Conservation (phyloP, 139 green algal species). For the Yamagishiella unicocca region DNA sequence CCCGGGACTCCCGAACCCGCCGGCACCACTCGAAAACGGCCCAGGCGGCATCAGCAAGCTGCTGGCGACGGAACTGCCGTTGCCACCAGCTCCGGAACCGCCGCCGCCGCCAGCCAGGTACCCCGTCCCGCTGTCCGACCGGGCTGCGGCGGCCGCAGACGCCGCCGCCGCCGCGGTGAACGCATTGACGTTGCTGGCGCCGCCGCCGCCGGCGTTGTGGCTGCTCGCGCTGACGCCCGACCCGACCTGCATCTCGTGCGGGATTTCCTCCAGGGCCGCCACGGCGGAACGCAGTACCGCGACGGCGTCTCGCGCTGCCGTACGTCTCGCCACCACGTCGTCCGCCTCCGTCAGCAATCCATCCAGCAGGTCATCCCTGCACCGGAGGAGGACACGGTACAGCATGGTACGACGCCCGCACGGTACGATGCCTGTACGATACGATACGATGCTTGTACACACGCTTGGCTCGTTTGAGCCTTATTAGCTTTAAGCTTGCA, state of each 20-base stretch:
- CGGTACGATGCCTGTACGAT: too few relatives aligned
- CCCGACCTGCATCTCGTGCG: conserved; percentile 55
- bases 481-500: too few relatives aligned
- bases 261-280: conserved; percentile 71
- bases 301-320: conserved; percentile 42
- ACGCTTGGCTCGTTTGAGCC: too few relatives aligned
- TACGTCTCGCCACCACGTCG: conserved; percentile 70
- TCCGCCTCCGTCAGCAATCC: conserved; percentile 86
- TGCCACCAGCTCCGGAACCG: neutral
- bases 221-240: neutral
- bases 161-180: conserved; percentile 27
- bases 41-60: neutral
- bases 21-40: neutral
- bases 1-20: neutral
- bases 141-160: neutral
- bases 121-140: neutral
- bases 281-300: conserved; percentile 55
- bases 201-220: neutral
- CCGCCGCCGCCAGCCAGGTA: neutral
- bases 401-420: too few relatives aligned
- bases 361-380: conserved; percentile 83
- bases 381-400: too few relatives aligned
- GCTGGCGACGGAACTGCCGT: neutral
- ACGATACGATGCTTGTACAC: too few relatives aligned
- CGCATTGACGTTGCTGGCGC: neutral